Evolutionary conservation across 306 rosid species (phyloP).

Genomic region (Quercus ilex): DNA sequence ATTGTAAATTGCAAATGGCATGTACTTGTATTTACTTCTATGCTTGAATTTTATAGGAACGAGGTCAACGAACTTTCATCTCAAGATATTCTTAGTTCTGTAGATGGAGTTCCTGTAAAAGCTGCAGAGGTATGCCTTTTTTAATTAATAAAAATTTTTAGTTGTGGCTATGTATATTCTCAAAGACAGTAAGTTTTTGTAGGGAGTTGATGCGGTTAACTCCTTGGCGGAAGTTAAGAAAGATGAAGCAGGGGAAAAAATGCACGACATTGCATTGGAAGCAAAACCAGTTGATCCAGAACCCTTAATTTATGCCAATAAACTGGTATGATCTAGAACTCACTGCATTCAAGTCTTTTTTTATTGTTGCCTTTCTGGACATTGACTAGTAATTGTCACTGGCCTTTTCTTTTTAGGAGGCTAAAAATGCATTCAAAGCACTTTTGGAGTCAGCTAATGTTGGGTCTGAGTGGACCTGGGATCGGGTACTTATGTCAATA

Average conservation of each 20-base stretch:
- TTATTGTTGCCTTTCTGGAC: conserved; percentile 19
- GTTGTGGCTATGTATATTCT: conserved; percentile 12
- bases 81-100: conserved; percentile 44
- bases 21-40: conserved; percentile 8
- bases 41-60: conserved; percentile 43
- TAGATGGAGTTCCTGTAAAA: conserved; percentile 44
- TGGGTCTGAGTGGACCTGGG: conserved; percentile 98
- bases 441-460: conserved; percentile 80
- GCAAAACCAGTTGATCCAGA: conserved; percentile 68
- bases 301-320: conserved; percentile 57
- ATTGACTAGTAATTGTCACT: conserved; percentile 4
- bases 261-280: conserved; percentile 48
- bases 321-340: conserved; percentile 48
- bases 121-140: conserved; percentile 50
- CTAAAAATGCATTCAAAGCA: conserved; percentile 79
- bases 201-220: conserved; percentile 26
- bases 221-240: conserved; percentile 52
- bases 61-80: conserved; percentile 28
- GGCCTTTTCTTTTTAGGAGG: conserved; percentile 56
- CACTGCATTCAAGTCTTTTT: conserved; percentile 15
- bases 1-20: background rate
- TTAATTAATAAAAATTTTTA: background rate
- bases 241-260: conserved; percentile 45
- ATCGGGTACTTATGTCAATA: conserved; percentile 57
- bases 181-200: conserved; percentile 19